Percentiles rank a stretch among this genome's conserved stretches.
phyloP scores from a whole-genome alignment of 2,329 filamentous ascomycete genomes.

The Fusarium paranaense region DNA sequence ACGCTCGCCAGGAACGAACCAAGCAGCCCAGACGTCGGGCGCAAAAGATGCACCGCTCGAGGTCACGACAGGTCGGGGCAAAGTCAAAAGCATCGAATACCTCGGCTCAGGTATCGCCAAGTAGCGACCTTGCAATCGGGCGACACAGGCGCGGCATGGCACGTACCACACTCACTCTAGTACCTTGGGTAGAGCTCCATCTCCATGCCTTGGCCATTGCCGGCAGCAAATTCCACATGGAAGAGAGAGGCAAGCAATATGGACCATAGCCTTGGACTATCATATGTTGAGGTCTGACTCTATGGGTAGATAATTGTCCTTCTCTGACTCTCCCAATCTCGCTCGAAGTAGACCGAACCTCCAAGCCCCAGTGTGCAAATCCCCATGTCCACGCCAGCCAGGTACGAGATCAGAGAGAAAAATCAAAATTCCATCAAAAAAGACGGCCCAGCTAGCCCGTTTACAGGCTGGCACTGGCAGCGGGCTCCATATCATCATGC shows the following conservation, averaged over 20 bases:
- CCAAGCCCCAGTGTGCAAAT: constrained; percentile 8
- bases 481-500: constrained; percentile 12
- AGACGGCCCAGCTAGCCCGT: constrained; percentile 6
- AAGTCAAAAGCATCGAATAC: constrained; percentile 2
- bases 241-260: not conserved
- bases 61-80: not conserved
- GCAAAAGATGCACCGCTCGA: not conserved
- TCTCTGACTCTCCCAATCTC: constrained; percentile 7
- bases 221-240: constrained; percentile 6
- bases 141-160: constrained; percentile 17
- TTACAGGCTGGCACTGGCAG: constrained; percentile 13
- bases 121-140: constrained; percentile 11
- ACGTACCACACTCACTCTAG: constrained; percentile 4
- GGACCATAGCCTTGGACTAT: not conserved
- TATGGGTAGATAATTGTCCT: not conserved
- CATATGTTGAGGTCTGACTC: not conserved
- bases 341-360: not conserved
- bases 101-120: constrained; percentile 8
- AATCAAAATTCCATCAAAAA: constrained; percentile 2
- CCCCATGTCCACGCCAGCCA: constrained; percentile 13
- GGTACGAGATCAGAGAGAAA: constrained; percentile 10
- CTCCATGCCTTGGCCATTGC: constrained; percentile 11
- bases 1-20: not conserved
- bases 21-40: not conserved
- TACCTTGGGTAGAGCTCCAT: not conserved